A percentile compares a stretch with the other conserved stretches of the same genome.
Evolutionary conservation across 257 asterid genomes (phyloP).

Genomic region (Cruciata laevipes): DNA sequence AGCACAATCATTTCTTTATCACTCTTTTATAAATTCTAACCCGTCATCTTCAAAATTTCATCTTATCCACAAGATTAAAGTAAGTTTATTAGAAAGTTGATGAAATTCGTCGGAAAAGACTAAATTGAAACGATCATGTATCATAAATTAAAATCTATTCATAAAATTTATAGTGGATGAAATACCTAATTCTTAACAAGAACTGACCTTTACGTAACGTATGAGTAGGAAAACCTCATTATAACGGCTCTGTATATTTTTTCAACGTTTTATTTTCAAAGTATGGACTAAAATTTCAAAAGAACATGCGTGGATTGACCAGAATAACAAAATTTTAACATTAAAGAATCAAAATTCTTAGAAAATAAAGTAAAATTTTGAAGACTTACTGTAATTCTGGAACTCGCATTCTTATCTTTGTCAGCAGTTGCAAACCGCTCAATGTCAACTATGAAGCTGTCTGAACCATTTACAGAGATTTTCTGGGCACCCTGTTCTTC

Average conservation of each 20-base stretch:
- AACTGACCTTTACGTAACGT: neutral
- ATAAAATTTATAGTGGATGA: neutral
- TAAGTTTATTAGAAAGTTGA: no score
- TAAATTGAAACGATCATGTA: no score
- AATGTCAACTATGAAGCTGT: constrained; percentile 65
- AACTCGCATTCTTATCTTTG: constrained; percentile 40
- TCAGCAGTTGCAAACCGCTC: constrained; percentile 39
- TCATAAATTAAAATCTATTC: no score
- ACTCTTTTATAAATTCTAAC: neutral
- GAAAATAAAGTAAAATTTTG: no score
- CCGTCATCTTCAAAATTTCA: neutral
- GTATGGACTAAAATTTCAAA: neutral
- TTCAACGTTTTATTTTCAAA: constrained; percentile 1
- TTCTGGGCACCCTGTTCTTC: constrained; percentile 35
- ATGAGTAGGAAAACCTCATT: neutral
- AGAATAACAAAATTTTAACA: neutral
- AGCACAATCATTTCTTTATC: constrained; percentile 1
- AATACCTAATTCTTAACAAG: neutral
- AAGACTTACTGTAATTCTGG: constrained; percentile 53
- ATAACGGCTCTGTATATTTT: neutral
- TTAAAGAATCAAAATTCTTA: neutral
- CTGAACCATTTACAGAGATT: constrained; percentile 28
- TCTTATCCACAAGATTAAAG: neutral
- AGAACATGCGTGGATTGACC: neutral
- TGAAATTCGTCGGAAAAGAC: no score